Evolutionary conservation across 1,139 yeast genomes (phyloP), one percentile per base, ranked within the genome.

Genomic region (Saccharomyces hybrid): DNA sequence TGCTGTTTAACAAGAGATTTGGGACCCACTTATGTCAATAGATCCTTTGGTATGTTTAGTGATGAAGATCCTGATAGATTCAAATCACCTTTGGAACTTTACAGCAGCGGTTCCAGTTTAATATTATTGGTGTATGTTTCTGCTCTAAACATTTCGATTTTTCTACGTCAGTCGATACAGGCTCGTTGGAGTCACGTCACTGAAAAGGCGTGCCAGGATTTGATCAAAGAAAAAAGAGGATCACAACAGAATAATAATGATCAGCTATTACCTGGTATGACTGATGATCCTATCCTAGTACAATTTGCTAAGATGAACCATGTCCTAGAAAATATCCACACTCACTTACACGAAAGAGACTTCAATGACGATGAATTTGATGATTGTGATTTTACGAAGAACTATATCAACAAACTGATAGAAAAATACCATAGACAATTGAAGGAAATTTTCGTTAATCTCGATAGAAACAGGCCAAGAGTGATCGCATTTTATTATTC

Each of bases 1-100:
- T 82, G 85, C n/a, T 77, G 85, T 2, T 74, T 90, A 70, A 78
- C 87, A 1, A 85, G 82, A 59, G 97, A 90, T 66, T 70, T 89
- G 56, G 96, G 96, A 0, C 76, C 88, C 6, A 81, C 83, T n/a
- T 56, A 55, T 32, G 60, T 59, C 2, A 57, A 57, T 50, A 58
- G 61, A 34, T 55, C 61, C 8, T 61, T 61, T 51, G 61, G 60
- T 12, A 61, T 63, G 64, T 62, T 63, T 48, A 56, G 60, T 47
- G 65, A 62, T 24, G 64, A 58, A 21, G 61, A 58, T 47, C 59
- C 59, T 2, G 47, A 54, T 8, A 51, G 52, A 7, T 48, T 52
- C 8, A 54, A 56, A 27, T 54, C 62, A 21, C 63, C 62, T 8
- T 51, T 61, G 11, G 65, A 65, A 42, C 31, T 52, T 14, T 62